Base-by-base conservation (phyloP, 179 eudicot species). In the Spergularia azorica region DNA sequence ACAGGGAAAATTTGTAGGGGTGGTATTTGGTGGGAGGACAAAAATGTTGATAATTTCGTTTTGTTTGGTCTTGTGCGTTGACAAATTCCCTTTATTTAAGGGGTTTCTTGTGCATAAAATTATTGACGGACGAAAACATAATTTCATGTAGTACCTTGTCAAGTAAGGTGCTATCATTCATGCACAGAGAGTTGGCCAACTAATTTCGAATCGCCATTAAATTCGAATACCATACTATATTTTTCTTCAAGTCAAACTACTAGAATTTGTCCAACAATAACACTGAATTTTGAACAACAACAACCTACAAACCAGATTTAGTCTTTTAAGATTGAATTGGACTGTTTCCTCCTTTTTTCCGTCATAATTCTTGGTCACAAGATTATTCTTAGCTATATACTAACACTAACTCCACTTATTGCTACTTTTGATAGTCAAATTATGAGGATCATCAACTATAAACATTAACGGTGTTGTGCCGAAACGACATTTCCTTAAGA, bases 101-200 rank as follows among this genome's bases (percentile, higher is more conserved):
- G 65, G 65, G 26, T 39, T 56, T 67, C 38, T 56, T 20, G 56
- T 43, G 14, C 12, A 9, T 9, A 56, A 54, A 1, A 26, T 21
- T 52, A 6, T 21, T 14, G 41, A 43, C 56, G 56, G 55, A 63
- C 15, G 43, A 70, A 26, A 43, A 54, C 1, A 46, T 20, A 11
- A 14, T 21, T 26, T 43, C 48, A 2, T 20, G 6, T 20, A 11
- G 0, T 73, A 20, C 36, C 41, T 46, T 73, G 67, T 76, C 46
- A 56, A 57, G 57, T 6, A 66, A 76, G 72, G 65, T 4, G 48
- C 48, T 43, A 43, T 43, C 48, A 4, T 43, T 56, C 12, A 74
- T 15, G 13, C 46, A 56, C 61, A 5, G 62, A 41, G 38, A 70
- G 80, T 70, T 61, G 80, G 80, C 75, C 80, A 77, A 77, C 75